Conservation (phyloP, 2,329 filamentous ascomycete species). For the Epichloe scottii region DNA sequence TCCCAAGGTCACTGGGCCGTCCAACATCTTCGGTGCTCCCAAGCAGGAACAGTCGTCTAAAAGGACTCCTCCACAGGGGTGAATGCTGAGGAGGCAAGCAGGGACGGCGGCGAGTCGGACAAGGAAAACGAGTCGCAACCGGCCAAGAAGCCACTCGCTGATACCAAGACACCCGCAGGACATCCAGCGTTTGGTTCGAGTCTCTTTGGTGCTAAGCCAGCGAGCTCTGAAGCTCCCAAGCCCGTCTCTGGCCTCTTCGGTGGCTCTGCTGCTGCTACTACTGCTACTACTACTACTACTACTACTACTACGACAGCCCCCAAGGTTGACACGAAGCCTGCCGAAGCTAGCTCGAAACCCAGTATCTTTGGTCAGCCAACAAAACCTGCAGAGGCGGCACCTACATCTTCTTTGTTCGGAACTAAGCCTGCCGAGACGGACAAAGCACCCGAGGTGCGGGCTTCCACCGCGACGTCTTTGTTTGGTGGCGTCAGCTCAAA, state of each 20-base stretch:
- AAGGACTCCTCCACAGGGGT: constrained; percentile 15
- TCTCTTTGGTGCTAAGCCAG: constrained; percentile 22
- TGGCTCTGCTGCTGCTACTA: background rate
- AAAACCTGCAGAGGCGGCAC: constrained; percentile 9
- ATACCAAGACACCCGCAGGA: constrained; percentile 16
- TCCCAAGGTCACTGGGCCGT: constrained; percentile 22
- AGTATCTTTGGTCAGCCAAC: constrained; percentile 13
- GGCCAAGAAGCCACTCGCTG: constrained; percentile 21
- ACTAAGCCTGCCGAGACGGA: constrained; percentile 18
- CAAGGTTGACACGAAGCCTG: constrained; percentile 15
- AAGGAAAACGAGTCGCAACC: constrained; percentile 30
- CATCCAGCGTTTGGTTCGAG: constrained; percentile 18
- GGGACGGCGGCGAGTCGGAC: constrained; percentile 28
- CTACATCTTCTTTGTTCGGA: constrained; percentile 23
- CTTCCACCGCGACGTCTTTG: constrained; percentile 9
- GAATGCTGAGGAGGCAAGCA: constrained; percentile 15
- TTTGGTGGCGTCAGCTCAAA: constrained; percentile 6
- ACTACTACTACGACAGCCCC: background rate
- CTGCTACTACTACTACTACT: background rate
- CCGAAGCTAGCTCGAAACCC: constrained; percentile 23
- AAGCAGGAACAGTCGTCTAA: constrained; percentile 19
- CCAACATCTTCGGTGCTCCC: constrained; percentile 24
- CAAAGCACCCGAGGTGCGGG: constrained; percentile 13
- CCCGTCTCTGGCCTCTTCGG: constrained; percentile 14
- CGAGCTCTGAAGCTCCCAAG: constrained; percentile 15